Evolutionary conservation across 1,284 basidiomycete species (phyloP), one percentile per base, ranked within the genome.

Genomic region (Baeospora myosura): DNA sequence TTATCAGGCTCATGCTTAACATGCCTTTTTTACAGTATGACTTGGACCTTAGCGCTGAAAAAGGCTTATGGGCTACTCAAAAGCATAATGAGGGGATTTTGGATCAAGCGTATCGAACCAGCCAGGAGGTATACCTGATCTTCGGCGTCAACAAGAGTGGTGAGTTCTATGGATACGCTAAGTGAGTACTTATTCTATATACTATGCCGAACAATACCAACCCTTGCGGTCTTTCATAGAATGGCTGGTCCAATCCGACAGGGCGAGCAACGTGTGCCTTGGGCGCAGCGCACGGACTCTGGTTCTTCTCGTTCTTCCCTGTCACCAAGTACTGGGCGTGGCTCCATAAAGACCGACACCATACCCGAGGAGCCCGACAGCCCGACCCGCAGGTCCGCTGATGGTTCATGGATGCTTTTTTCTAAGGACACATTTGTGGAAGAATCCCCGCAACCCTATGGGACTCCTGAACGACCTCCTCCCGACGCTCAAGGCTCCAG

Each of bases 81-180:
- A 74, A 74, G 45, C 94, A 98, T 64, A 98, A 97, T 55, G 93
- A 97, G 61, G 74, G 75, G 3, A 78, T 90, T 32, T 66, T 93
- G 21, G 91, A 97, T 52, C 90, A 92, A 59, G 93, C 94, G 0
- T 97, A 74, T 62, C 78, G 91, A 26, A 95, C 89, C 5, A 88
- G 87, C 51, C 74, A 78, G 52, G 81, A 90, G 12, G 93, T 96
- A 3, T 86, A 75, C 54, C 74, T 97, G 33, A 82, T 97, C 50
- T 96, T 96, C 55, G 79, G 91, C 32, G 93, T 90, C 20, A 97
- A 97, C 64, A 88, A 87, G 60, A 89, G 88, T 40, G 85, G 89
- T 17, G 85, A 88, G 58, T 94, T 94, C 54, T 93, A 86, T 54
- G 90, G 91, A 21, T 92, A 88, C 54, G 89, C 88, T 17, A 80